These are phyloP conservation scores for Ulmus americana DNA, from an alignment of 331 rosid species.

Conservation along the genomic window DNA sequence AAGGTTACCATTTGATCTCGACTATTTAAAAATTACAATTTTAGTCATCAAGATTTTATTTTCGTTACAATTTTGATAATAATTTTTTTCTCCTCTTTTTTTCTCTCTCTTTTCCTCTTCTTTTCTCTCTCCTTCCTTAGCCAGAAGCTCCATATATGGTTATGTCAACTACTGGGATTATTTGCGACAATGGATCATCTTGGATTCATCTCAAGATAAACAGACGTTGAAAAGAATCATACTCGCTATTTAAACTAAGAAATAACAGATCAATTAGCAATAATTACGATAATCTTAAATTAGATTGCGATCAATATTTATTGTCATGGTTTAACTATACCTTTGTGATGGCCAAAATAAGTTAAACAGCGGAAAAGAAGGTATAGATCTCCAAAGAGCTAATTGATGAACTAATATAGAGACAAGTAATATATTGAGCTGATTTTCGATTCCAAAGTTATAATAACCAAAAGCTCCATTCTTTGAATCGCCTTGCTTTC, in stretches of 20 bases:
- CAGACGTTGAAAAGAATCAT: too few relatives aligned
- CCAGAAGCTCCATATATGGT: too few relatives aligned
- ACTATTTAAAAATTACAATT: too few relatives aligned
- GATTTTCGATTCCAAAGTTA: conserved; percentile 69
- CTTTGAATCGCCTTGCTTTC: conserved; percentile 47
- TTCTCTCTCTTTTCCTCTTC: too few relatives aligned
- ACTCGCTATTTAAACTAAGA: background rate
- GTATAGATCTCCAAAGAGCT: conserved; percentile 38
- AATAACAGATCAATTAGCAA: conserved; percentile 11
- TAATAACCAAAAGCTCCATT: conserved; percentile 60
- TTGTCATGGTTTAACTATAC: conserved; percentile 34
- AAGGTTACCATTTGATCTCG: too few relatives aligned
- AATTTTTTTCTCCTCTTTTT: too few relatives aligned
- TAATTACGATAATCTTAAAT: background rate
- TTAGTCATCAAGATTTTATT: too few relatives aligned
- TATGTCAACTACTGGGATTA: too few relatives aligned
- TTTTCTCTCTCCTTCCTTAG: too few relatives aligned
- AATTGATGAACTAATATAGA: conserved; percentile 44
- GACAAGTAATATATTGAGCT: conserved; percentile 52
- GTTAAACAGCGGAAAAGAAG: conserved; percentile 43
- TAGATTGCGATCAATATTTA: background rate
- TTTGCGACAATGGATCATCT: too few relatives aligned
- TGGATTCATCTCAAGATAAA: too few relatives aligned
- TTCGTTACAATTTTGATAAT: too few relatives aligned
- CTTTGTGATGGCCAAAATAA: conserved; percentile 38